A percentile compares a stretch with the other conserved stretches of the same genome.
Conservation (phyloP, 1,139 yeast genomes). For the Magnusiomyces tetraspermus region DNA sequence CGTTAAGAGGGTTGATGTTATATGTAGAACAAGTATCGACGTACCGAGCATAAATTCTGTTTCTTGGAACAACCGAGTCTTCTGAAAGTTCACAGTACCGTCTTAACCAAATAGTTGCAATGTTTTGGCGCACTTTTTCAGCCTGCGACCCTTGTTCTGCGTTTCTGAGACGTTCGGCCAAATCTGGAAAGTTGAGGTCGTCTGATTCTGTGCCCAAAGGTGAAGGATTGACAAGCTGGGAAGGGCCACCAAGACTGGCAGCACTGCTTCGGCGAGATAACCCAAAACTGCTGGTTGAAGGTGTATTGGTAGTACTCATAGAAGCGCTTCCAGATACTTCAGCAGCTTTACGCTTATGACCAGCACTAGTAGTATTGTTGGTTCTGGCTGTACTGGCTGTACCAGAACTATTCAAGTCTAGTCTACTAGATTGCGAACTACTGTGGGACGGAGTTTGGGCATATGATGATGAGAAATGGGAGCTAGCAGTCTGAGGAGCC, state of each 20-base stretch:
- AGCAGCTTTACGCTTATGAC: constrained; percentile 15
- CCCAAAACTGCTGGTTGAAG: constrained; percentile 7
- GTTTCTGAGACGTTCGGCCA: constrained; percentile 42
- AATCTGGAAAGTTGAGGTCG: constrained; percentile 40
- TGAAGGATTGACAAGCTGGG: constrained; percentile 29
- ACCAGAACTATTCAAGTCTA: background rate
- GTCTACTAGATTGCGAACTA: background rate
- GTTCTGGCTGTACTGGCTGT: too few relatives aligned
- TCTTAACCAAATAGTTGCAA: constrained; percentile 74
- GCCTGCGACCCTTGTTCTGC: constrained; percentile 38
- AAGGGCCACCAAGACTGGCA: constrained; percentile 40
- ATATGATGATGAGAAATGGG: background rate
- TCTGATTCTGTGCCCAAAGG: constrained; percentile 34
- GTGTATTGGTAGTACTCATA: background rate
- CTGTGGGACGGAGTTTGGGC: background rate
- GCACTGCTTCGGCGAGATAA: constrained; percentile 23
- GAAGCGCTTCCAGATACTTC: constrained; percentile 1
- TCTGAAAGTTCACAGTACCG: constrained; percentile 56
- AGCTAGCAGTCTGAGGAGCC: background rate
- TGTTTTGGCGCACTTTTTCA: constrained; percentile 64
- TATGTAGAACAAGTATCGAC: constrained; percentile 62
- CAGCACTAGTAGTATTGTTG: too few relatives aligned
- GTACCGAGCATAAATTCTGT: constrained; percentile 71
- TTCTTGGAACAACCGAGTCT: constrained; percentile 74
- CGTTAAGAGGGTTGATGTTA: constrained; percentile 62